Conservation (phyloP, 1,284 basidiomycete species). For the Wolfiporia cocos region DNA sequence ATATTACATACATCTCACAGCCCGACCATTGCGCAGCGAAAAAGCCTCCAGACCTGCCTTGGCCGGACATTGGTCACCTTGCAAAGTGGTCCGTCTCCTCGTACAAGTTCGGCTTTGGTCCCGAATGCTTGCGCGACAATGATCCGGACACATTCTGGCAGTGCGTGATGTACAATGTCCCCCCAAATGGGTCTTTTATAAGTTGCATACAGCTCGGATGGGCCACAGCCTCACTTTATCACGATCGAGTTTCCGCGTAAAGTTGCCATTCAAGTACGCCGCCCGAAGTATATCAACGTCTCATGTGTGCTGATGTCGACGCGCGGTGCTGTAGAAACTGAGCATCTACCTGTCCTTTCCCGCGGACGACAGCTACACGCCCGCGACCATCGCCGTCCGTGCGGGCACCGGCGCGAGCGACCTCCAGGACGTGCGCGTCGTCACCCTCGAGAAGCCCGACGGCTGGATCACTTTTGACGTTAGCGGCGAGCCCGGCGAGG, state of each 20-base stretch:
- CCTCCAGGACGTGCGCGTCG: constrained; percentile 85
- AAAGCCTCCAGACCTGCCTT: constrained; percentile 46
- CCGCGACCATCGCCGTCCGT: constrained; percentile 82
- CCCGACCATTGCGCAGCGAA: constrained; percentile 20
- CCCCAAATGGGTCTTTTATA: too few relatives aligned
- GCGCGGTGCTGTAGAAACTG: constrained; percentile 64
- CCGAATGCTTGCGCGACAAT: constrained; percentile 85
- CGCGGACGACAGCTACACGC: constrained; percentile 96
- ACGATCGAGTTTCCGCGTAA: constrained; percentile 91
- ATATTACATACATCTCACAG: neutral
- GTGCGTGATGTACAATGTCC: too few relatives aligned
- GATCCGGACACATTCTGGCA: constrained; percentile 97
- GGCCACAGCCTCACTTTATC: constrained; percentile 94
- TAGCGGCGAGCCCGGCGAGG: constrained; percentile 72
- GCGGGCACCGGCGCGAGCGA: constrained; percentile 92
- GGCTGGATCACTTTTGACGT: constrained; percentile 95
- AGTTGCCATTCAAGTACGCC: constrained; percentile 76
- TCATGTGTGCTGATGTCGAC: neutral
- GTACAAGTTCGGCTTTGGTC: constrained; percentile 94
- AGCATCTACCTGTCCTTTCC: constrained; percentile 84
- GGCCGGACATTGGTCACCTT: constrained; percentile 77
- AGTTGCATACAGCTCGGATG: constrained; percentile 94
- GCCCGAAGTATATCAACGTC: neutral
- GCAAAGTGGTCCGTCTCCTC: constrained; percentile 97
- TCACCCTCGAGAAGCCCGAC: constrained; percentile 85